A percentile compares a stretch with the other conserved stretches of the same genome.
These are phyloP conservation scores for Trichoderma reesei DNA, from an alignment of 495 filamentous ascomycete species.

Conservation along the genomic window DNA sequence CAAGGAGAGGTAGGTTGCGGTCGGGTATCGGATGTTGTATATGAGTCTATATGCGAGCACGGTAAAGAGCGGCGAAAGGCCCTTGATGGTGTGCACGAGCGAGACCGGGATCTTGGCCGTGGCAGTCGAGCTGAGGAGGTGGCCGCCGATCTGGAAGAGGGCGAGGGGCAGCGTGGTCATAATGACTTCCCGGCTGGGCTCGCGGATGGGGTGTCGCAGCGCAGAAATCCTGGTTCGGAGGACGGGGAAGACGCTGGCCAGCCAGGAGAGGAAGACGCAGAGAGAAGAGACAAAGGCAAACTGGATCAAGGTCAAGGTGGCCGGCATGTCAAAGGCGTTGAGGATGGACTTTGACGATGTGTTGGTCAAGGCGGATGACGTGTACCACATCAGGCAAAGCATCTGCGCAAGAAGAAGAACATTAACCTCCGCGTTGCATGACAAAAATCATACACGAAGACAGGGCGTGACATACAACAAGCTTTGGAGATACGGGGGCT, in stretches of 20 bases:
- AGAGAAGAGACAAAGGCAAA: slow-evolving; percentile 87
- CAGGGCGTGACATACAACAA: slow-evolving; percentile 56
- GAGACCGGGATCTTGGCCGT: slow-evolving; percentile 93
- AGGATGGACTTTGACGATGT: slow-evolving; percentile 96
- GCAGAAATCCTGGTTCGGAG: slow-evolving; percentile 63
- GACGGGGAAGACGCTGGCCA: slow-evolving; percentile 58
- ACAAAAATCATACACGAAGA: slow-evolving; percentile 9
- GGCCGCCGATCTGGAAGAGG: slow-evolving; percentile 85
- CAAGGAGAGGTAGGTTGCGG: slow-evolving; percentile 83
- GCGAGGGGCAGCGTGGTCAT: slow-evolving; percentile 80
- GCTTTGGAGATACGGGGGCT: slow-evolving; percentile 78
- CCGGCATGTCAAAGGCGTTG: slow-evolving; percentile 82
- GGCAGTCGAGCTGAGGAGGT: slow-evolving; percentile 86
- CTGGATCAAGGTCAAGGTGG: slow-evolving; percentile 90
- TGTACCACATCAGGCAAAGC: slow-evolving; percentile 84
- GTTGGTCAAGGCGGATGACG: slow-evolving; percentile 89
- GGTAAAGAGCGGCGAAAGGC: slow-evolving; percentile 93
- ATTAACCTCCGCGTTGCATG: slow-evolving; percentile 10
- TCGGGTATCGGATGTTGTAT: slow-evolving; percentile 79
- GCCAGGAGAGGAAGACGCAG: slow-evolving; percentile 69
- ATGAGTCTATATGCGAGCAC: slow-evolving; percentile 86
- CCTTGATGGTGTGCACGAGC: slow-evolving; percentile 97
- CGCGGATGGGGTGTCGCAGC: slow-evolving; percentile 70
- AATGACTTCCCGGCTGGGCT: slow-evolving; percentile 76
- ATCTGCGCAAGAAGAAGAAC: slow-evolving; percentile 40